These are phyloP conservation scores for Sequoiadendron giganteum DNA, from an alignment of 75 land plant species.

Conservation along the genomic window DNA sequence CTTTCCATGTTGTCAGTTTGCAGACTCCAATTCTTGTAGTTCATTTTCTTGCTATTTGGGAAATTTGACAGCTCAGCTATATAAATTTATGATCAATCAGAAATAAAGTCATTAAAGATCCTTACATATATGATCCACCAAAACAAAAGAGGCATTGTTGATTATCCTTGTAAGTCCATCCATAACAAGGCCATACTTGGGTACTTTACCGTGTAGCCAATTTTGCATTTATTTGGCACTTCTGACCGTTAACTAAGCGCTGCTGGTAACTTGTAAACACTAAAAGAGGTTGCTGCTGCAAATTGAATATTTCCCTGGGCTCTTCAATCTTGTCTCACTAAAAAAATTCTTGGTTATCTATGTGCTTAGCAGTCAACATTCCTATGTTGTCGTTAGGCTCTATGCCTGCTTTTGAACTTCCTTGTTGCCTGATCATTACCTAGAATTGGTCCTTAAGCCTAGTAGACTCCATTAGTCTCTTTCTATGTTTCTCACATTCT, in stretches of 20 bases:
- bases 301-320: background rate
- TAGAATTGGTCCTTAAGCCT: background rate
- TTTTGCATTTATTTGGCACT: background rate
- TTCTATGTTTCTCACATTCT: background rate
- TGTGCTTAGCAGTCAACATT: background rate
- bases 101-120: background rate
- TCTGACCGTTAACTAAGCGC: background rate
- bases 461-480: background rate
- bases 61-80: background rate
- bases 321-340: background rate
- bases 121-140: background rate
- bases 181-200: background rate
- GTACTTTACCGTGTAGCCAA: background rate
- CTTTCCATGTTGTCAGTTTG: background rate
- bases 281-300: background rate
- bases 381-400: background rate
- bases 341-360: background rate
- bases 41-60: background rate
- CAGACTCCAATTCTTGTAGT: background rate
- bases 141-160: background rate
- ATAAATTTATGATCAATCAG: background rate
- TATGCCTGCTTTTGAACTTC: background rate
- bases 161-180: background rate
- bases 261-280: background rate
- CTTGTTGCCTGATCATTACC: background rate